Evolutionary conservation across 805 yeast genomes (phyloP), one percentile per base, ranked within the genome.

Genomic region (Lachancea meyersii): DNA sequence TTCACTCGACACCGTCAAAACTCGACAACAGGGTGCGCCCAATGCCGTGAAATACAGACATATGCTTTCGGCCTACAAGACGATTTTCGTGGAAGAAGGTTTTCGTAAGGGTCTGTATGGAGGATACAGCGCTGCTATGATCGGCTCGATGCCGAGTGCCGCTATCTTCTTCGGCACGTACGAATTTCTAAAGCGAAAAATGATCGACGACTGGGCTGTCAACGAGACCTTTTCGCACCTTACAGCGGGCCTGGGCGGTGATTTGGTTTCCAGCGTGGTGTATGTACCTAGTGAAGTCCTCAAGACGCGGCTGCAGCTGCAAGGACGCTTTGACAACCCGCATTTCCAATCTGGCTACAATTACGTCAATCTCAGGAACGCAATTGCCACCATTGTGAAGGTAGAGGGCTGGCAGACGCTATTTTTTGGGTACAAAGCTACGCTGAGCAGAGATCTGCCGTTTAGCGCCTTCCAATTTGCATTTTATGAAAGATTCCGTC

Each of bases 251-350:
- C 79, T 93, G 42, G 53, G 89, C n/a, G 99, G 97, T 21, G 99
- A 93, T 62, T 73, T 93, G 45, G 89, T 86, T 3, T 82, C 93
- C 18, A 83, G 94, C 52, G 62, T 93, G 5, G 80, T 86, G 27
- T 93, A 91, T 54, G 99, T 93, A 8, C 99, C 99, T 5, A 79
- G 89, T 22, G 99, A 93, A 60, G 97, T 93, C 6, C 65, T 93
- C 42, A 93, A 93, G 61, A 88, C 98, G 6, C 72, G 99, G 54
- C 64, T 93, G 34, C 99, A 93, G 66, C 70, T 93, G 38, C 98
- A 93, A 65, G 97, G 97, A 0, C 73, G 81, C 26, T 74, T 76
- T 63, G 87, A 89, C 63, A 91, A 89, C 60, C 82, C 82, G 1
- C 70, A 72, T 61, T 88, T 87, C 49, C 69, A 73, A 19, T 79